A percentile compares a stretch with the other conserved stretches of the same genome.
Evolutionary conservation across 257 asterid genomes (phyloP).

Genomic region (Osmanthus fragrans): DNA sequence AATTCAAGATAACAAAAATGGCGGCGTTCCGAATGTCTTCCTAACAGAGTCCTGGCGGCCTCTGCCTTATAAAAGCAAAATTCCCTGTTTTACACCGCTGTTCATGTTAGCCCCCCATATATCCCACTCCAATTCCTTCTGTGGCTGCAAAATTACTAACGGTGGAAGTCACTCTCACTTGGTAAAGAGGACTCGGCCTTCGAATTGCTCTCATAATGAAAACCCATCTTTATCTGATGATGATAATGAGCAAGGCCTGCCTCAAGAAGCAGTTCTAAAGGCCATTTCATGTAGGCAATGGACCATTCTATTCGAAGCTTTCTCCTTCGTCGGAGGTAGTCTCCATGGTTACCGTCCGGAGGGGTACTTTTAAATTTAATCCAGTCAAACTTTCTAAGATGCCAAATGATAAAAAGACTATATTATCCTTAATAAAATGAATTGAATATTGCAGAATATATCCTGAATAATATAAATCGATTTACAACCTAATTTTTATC

Average conservation of each 20-base stretch:
- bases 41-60: conserved; percentile 61
- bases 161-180: conserved; percentile 25
- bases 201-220: conserved; percentile 48
- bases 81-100: conserved; percentile 32
- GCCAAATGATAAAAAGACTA: no score
- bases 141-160: conserved; percentile 44
- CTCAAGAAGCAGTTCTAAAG: conserved; percentile 92
- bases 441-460: no score
- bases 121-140: conserved; percentile 23
- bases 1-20: conserved; percentile 40
- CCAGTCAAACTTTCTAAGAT: no score
- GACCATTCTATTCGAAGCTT: no score
- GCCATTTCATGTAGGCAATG: conserved; percentile 96
- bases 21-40: conserved; percentile 53
- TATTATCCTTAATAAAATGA: no score
- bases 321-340: no score
- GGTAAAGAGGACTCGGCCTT: conserved; percentile 26
- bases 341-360: no score
- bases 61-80: conserved; percentile 27
- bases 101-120: conserved; percentile 32
- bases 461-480: no score
- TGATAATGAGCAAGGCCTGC: conserved; percentile 76
- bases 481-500: no score
- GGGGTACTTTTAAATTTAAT: no score
- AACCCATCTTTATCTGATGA: conserved; percentile 46